Evolutionary conservation across 495 filamentous ascomycete genomes (phyloP).

Genomic region (Aspergillus saccharolyticus): DNA sequence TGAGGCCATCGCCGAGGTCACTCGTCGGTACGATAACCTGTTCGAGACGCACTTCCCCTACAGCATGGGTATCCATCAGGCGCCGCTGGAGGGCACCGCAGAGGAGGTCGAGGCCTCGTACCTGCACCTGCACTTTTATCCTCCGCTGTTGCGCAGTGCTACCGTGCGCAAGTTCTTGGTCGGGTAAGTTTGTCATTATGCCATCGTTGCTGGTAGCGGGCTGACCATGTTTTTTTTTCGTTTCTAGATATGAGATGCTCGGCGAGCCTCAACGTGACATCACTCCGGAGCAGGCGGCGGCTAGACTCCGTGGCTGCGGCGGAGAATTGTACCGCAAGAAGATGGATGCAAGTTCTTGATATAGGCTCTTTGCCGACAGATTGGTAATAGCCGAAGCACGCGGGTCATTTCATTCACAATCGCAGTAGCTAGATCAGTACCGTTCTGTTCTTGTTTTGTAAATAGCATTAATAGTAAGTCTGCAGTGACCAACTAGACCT

Average conservation of each 20-base stretch:
- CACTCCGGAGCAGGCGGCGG: slow-evolving; percentile 92
- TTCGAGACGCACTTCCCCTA: slow-evolving; percentile 97
- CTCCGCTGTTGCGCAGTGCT: slow-evolving; percentile 84
- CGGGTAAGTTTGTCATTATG: slow-evolving; percentile 45
- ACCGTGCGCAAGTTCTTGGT: slow-evolving; percentile 95
- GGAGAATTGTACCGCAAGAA: slow-evolving; percentile 80
- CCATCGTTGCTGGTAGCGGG: slow-evolving; percentile 4
- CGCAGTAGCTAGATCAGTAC: too few species aligned
- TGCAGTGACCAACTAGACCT: too few species aligned
- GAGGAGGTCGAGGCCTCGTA: slow-evolving; percentile 83
- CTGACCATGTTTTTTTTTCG: slow-evolving; percentile 14
- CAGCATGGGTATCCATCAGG: slow-evolving; percentile 90
- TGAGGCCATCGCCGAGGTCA: slow-evolving; percentile 78
- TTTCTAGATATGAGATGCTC: slow-evolving; percentile 85
- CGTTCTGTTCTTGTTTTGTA: too few species aligned
- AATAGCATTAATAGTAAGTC: too few species aligned
- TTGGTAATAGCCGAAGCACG: too few species aligned
- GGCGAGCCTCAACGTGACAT: slow-evolving; percentile 97
- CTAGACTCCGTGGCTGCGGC: slow-evolving; percentile 64
- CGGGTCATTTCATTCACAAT: too few species aligned
- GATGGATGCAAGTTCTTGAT: slow-evolving; percentile 29
- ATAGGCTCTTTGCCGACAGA: background rate
- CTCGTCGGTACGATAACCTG: slow-evolving; percentile 89
- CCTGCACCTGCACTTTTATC: slow-evolving; percentile 97
- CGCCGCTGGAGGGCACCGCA: slow-evolving; percentile 76